These are phyloP conservation scores for Metarhizium guizhouense DNA, from an alignment of 2,329 filamentous ascomycete genomes.

Conservation along the genomic window DNA sequence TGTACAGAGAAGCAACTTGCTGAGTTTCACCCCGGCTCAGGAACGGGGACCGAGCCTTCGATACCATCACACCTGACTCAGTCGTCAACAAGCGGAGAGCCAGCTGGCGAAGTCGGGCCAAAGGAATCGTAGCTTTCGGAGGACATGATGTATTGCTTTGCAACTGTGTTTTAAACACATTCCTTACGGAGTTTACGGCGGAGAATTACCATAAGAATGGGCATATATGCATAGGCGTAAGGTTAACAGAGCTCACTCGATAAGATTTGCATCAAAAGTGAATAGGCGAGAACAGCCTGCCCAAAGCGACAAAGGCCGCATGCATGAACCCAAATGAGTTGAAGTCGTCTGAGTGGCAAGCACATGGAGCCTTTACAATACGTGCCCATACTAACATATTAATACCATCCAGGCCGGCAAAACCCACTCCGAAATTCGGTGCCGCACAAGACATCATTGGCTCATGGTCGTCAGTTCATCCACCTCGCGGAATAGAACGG, in stretches of 20 bases:
- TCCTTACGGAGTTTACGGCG: neutral
- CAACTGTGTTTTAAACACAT: neutral
- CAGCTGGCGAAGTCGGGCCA: conserved; percentile 8
- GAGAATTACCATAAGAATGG: neutral
- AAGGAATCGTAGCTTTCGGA: conserved; percentile 9
- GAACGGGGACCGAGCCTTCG: conserved; percentile 33
- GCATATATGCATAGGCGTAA: neutral
- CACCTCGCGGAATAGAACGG: neutral
- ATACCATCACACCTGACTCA: conserved; percentile 39
- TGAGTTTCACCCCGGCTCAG: conserved; percentile 27
- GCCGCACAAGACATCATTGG: neutral
- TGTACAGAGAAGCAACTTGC: conserved; percentile 41
- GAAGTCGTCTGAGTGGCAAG: no score
- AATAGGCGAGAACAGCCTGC: no score
- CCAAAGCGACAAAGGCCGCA: neutral
- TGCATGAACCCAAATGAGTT: no score
- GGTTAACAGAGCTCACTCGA: neutral
- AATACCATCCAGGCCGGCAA: neutral
- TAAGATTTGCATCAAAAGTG: neutral
- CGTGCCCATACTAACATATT: neutral
- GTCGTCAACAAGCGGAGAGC: conserved; percentile 33
- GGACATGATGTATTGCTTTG: neutral
- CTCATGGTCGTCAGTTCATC: neutral
- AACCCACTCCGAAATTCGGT: neutral
- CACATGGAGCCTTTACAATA: no score